Evolutionary conservation across 2,329 filamentous ascomycete species (phyloP), one percentile per base, ranked within the genome.

Genomic region (Penicillium paneum): DNA sequence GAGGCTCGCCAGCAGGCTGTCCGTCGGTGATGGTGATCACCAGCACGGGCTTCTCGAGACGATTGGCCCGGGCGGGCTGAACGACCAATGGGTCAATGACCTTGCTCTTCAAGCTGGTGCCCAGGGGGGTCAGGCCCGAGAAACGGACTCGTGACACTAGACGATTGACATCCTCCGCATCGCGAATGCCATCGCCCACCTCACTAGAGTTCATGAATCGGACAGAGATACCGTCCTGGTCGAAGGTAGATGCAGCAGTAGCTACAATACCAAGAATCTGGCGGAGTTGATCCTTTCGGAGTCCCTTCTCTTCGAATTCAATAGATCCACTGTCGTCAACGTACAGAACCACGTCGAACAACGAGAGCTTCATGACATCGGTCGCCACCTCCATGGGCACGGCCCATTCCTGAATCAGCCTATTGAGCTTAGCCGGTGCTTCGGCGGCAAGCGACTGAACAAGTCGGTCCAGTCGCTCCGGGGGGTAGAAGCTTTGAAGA

Each of bases 281-380:
- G 66, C 81, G 81, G 61, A 89, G 74, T 61, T 88, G 85, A 59
- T 85, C 81, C 72, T 88, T 87, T 56, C 86, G 83, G 63, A 84
- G 79, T 40, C 85, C 85, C 54, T 82, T 79, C 67, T 88, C 84
- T 64, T 87, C 84, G 60, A 88, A 87, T 52, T 82, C 78, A 79
- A 89, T 88, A 19, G 85, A 88, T 40, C 86, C 85, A 66, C 83
- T 86, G 74, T 89, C 85, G 61, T 88, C 85, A 52, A 87, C 82
- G 67, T 84, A 87, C 45, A 87, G 73, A 41, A 85, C 74, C 35
- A 86, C 78, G 63, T 87, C 84, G 68, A 83, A 87, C 26, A 87
- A 72, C 4, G 81, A 78, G 26, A 87, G 75, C 67, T 85, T 83
- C 65, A 85, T 81, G 54, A 86, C 79, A 67, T 86, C 84, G 52